Conservation (phyloP, 1,139 yeast species). For the Pichia sp. region DNA sequence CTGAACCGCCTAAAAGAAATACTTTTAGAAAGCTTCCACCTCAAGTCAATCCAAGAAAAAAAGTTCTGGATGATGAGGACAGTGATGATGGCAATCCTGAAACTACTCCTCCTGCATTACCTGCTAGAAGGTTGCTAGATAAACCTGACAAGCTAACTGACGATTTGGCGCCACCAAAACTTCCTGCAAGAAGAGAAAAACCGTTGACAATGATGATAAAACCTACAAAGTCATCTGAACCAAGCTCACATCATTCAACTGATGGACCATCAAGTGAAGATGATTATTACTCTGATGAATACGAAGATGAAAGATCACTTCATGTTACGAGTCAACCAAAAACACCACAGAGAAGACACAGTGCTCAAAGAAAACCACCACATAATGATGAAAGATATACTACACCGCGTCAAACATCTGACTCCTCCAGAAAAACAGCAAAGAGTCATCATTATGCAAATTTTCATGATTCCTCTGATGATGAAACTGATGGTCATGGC, state of each 20-base stretch:
- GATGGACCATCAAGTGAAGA: constrained; percentile 3
- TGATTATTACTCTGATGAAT: constrained; percentile 1
- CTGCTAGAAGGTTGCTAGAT: constrained; percentile 1
- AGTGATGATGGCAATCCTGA: background rate
- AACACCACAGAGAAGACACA: background rate
- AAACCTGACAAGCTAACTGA: background rate
- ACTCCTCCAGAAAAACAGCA: background rate
- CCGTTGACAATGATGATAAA: background rate
- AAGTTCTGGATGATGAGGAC: background rate
- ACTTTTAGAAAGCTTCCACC: background rate
- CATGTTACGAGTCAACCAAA: constrained; percentile 6
- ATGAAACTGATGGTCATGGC: constrained; percentile 6
- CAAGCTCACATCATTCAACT: background rate
- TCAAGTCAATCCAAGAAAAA: background rate
- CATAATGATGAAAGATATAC: background rate
- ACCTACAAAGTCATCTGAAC: background rate
- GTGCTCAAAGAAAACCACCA: background rate
- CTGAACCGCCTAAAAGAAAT: constrained; percentile 10
- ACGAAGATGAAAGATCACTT: constrained; percentile 10
- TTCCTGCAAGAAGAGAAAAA: constrained; percentile 2
- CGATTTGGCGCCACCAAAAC: constrained; percentile 1
- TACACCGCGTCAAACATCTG: background rate
- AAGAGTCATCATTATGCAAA: background rate
- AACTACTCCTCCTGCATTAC: constrained; percentile 2
- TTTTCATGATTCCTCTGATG: background rate